Evolutionary conservation across 495 filamentous ascomycete species (phyloP).

Genomic region (Aspergillus mulundensis): DNA sequence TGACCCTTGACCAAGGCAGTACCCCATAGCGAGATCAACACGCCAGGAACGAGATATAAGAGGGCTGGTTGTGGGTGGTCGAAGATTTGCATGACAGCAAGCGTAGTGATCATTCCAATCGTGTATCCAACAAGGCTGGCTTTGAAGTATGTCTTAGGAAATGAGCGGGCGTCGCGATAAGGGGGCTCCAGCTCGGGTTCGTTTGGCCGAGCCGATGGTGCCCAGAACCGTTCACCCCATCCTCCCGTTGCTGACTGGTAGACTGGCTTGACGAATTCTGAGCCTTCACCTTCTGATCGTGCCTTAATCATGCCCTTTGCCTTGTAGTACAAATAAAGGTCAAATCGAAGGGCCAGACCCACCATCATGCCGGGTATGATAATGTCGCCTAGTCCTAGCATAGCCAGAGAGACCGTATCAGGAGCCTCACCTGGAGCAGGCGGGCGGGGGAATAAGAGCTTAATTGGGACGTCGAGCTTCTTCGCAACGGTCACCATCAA

Average conservation of each 20-base stretch:
- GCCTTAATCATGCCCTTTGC: conserved; percentile 45
- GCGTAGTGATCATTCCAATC: conserved; percentile 70
- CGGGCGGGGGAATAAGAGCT: conserved; percentile 79
- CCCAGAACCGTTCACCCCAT: conserved; percentile 90
- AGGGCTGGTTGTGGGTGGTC: conserved; percentile 86
- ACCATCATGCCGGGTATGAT: conserved; percentile 94
- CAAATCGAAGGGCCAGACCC: conserved; percentile 81
- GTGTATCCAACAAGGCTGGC: conserved; percentile 75
- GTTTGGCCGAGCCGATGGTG: conserved; percentile 27
- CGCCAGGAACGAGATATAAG: conserved; percentile 87
- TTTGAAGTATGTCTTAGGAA: conserved; percentile 86
- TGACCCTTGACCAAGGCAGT: conserved; percentile 72
- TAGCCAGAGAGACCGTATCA: conserved; percentile 53
- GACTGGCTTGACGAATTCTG: conserved; percentile 46
- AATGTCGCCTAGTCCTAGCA: conserved; percentile 92
- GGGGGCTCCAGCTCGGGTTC: conserved; percentile 34
- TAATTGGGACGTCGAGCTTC: conserved; percentile 86
- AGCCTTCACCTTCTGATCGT: conserved; percentile 31
- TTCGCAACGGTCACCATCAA: conserved; percentile 96
- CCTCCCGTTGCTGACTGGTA: conserved; percentile 59
- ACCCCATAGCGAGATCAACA: conserved; percentile 71
- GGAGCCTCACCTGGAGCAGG: conserved; percentile 35
- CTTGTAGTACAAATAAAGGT: conserved; percentile 79
- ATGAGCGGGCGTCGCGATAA: conserved; percentile 45
- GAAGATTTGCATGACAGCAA: conserved; percentile 71